phyloP scores from a whole-genome alignment of 352 stramenopile species.

The Phytopythium ostracodes region DNA sequence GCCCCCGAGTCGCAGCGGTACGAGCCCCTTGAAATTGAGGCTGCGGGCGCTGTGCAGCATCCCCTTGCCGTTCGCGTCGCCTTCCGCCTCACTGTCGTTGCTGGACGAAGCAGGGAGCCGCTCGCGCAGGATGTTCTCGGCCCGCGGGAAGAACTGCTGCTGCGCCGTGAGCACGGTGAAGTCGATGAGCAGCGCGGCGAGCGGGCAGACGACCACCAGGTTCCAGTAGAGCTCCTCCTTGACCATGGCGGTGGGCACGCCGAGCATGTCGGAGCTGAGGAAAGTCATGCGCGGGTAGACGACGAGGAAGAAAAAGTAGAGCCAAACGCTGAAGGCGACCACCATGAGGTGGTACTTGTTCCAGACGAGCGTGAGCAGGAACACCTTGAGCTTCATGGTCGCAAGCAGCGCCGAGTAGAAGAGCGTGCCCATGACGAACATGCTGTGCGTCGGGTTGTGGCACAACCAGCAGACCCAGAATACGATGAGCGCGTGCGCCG shows the following conservation, averaged over 20 bases:
- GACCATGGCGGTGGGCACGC: constrained; percentile 41
- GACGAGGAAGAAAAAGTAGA: constrained; percentile 67
- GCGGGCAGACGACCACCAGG: constrained; percentile 45
- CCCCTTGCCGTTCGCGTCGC: constrained; percentile 12
- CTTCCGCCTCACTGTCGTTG: constrained; percentile 15
- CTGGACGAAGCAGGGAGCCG: constrained; percentile 15
- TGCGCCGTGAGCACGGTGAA: constrained; percentile 28
- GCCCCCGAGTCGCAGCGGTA: constrained; percentile 3
- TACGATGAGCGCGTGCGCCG: constrained; percentile 49
- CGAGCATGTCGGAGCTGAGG: constrained; percentile 64
- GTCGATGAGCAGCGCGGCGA: constrained; percentile 40
- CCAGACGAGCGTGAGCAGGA: constrained; percentile 56
- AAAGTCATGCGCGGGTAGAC: constrained; percentile 66
- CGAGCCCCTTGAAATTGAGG: constrained; percentile 3
- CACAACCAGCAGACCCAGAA: constrained; percentile 49
- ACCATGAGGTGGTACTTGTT: constrained; percentile 56
- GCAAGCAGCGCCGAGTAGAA: constrained; percentile 63
- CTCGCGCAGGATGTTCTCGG: constrained; percentile 65
- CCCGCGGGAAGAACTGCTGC: constrained; percentile 48
- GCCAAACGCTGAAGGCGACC: constrained; percentile 44
- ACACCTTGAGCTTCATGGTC: constrained; percentile 74
- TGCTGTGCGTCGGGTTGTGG: constrained; percentile 24
- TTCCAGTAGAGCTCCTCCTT: constrained; percentile 46
- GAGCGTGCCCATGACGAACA: constrained; percentile 54
- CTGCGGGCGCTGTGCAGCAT: constrained; percentile 5